These are phyloP conservation scores for Diaporthe citri DNA, from an alignment of 2,329 filamentous ascomycete species.

Conservation along the genomic window DNA sequence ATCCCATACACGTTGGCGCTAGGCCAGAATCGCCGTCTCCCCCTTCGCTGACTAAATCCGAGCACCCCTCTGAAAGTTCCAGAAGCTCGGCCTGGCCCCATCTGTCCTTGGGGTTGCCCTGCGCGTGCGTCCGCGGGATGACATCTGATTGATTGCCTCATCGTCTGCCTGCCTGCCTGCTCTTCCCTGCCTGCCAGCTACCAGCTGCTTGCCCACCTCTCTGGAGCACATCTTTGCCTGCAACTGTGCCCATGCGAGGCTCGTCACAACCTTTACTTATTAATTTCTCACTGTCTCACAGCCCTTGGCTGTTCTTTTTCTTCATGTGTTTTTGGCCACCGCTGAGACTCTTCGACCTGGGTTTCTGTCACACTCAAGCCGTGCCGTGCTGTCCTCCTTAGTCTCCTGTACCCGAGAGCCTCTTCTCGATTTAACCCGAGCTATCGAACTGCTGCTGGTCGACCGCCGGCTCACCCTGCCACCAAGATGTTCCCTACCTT, in stretches of 20 bases:
- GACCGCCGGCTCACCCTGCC: constrained; percentile 2
- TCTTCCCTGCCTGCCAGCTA: constrained; percentile 9
- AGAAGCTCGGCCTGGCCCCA: constrained; percentile 36
- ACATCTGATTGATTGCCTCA: constrained; percentile 19
- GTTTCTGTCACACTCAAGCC: neutral
- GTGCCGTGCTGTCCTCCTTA: neutral
- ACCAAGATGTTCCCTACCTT: constrained; percentile 88
- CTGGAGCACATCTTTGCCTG: neutral
- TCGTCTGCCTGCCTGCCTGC: constrained; percentile 22
- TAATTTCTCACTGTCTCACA: neutral
- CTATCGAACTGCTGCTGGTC: constrained; percentile 9
- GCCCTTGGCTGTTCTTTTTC: neutral
- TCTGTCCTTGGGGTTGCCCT: constrained; percentile 6
- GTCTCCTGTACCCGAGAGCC: neutral
- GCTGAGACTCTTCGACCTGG: neutral
- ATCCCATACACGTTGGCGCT: neutral
- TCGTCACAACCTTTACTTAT: neutral
- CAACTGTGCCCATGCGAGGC: neutral
- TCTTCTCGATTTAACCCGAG: neutral
- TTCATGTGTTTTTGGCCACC: neutral
- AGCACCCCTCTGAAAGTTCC: constrained; percentile 43
- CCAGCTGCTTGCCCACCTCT: neutral
- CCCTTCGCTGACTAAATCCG: constrained; percentile 34
- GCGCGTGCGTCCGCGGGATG: neutral
- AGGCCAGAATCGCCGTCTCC: neutral